Base-by-base conservation (phyloP, 371 early-diverging fungal genomes). In the Mortierella sp. region DNA sequence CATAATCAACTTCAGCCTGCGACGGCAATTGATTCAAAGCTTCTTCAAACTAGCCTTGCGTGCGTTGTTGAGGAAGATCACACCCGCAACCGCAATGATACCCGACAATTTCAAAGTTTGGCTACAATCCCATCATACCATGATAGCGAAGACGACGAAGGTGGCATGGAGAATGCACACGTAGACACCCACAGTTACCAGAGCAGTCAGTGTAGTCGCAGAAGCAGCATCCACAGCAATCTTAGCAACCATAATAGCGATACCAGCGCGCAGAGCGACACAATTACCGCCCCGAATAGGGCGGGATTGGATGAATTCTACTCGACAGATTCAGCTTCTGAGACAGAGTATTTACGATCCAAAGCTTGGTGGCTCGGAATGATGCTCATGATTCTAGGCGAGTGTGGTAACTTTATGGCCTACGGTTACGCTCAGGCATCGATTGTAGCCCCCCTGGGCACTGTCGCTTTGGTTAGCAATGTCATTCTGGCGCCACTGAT, bases 391-490 rank as follows among this genome's bases (percentile, higher is more conserved):
- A 78, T 91, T n/a, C 64, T 92, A n/a, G 94, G 94, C 51, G 92
- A 92, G 71, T 86, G 89, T 20, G 89, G 72, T 40, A 75, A 75
- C 61, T 77, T 78, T 67, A 49, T 86, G 85, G 94, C 94, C 2
- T 94, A 94, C 74, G 94, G 94, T 5, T 94, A 92, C 79, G 94
- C 94, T 8, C 93, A 93, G 32, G 93, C 94, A n/a, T 93, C 94
- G 0, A 88, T 93, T 0, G 89, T 94, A 64, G 94, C 95, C n/a
- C 95, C 95, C 0, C 72, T 94, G 26, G 95, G 94, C 32, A 94
- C 95, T 0, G 92, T 94, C 4, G 90, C 92, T 4, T 71, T 93
- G 35, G 89, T 92, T 55, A 85, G 91, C 24, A 94, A 94, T 79
- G 93, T 92, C 16, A 89, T 94, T 32, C 68, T 94, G 24, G 94